A percentile compares a stretch with the other conserved stretches of the same genome.
These are phyloP conservation scores for Trypanosoma brucei DNA, from an alignment of 208 protist genomes.

Conservation along the genomic window DNA sequence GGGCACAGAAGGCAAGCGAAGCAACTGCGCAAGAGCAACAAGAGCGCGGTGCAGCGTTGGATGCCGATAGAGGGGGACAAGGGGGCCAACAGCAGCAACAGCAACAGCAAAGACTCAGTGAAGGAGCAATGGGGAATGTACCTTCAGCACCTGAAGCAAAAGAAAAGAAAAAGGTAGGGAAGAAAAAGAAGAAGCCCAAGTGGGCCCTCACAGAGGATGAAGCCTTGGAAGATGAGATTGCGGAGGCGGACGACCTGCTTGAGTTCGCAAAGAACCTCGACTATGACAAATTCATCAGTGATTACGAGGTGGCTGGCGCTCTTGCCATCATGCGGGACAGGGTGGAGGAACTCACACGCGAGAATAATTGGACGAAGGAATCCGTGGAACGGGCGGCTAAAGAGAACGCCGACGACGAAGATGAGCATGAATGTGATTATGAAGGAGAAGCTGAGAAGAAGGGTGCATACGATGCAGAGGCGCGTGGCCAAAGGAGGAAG, in stretches of 20 bases:
- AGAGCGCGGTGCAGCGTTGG: constrained; percentile 7
- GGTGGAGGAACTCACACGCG: constrained; percentile 71
- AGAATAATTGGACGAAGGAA: constrained; percentile 73
- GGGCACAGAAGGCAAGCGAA: constrained; percentile 23
- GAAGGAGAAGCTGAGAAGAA: constrained; percentile 14
- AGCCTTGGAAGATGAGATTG: constrained; percentile 80
- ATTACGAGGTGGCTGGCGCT: constrained; percentile 88
- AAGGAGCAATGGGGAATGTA: not conserved
- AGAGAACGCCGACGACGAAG: constrained; percentile 27
- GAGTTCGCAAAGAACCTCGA: constrained; percentile 85
- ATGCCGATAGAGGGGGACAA: not conserved
- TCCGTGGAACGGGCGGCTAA: constrained; percentile 46
- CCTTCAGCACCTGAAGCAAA: constrained; percentile 7
- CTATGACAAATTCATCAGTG: constrained; percentile 86
- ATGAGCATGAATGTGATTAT: constrained; percentile 37
- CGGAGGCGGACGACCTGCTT: constrained; percentile 59
- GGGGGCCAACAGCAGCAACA: not conserved
- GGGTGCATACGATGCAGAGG: constrained; percentile 6
- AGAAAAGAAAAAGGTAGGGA: constrained; percentile 18
- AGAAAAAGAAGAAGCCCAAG: constrained; percentile 67
- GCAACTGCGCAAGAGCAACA: constrained; percentile 5
- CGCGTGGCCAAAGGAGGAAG: constrained; percentile 8
- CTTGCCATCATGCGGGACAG: constrained; percentile 86
- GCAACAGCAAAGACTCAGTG: not conserved
- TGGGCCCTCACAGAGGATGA: constrained; percentile 91